Evolutionary conservation across 176 grass and related monocot species (phyloP).

Genomic region (Avena sativa): DNA sequence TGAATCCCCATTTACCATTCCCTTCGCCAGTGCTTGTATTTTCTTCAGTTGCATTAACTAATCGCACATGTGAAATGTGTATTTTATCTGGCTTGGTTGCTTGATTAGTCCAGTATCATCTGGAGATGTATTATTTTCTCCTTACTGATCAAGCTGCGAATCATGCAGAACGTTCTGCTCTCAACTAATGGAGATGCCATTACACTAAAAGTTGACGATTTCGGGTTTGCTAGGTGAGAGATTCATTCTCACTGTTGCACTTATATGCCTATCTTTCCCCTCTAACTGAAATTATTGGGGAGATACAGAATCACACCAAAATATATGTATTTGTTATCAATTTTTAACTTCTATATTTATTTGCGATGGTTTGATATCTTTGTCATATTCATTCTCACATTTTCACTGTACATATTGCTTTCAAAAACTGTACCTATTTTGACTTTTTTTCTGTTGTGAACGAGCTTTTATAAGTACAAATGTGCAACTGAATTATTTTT

Average conservation of each 20-base stretch:
- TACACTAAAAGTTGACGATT: constrained; percentile 73
- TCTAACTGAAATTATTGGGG: background rate
- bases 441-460: background rate
- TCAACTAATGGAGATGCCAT: constrained; percentile 51
- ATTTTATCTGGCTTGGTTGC: constrained; percentile 15
- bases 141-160: constrained; percentile 41
- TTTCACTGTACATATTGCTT: constrained; percentile 13
- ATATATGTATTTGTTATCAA: background rate
- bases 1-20: background rate
- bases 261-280: background rate
- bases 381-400: constrained; percentile 13
- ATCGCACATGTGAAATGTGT: background rate
- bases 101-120: background rate
- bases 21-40: background rate
- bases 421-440: constrained; percentile 10
- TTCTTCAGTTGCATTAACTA: background rate
- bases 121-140: background rate
- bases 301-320: background rate
- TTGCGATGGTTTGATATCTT: background rate
- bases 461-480: constrained; percentile 11
- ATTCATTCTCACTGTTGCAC: background rate
- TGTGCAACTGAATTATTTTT: constrained; percentile 15
- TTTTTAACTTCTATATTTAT: background rate
- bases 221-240: constrained; percentile 74
- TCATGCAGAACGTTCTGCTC: constrained; percentile 69